These are phyloP conservation scores for Beta corolliflora DNA, from an alignment of 179 eudicot species.

Conservation along the genomic window DNA sequence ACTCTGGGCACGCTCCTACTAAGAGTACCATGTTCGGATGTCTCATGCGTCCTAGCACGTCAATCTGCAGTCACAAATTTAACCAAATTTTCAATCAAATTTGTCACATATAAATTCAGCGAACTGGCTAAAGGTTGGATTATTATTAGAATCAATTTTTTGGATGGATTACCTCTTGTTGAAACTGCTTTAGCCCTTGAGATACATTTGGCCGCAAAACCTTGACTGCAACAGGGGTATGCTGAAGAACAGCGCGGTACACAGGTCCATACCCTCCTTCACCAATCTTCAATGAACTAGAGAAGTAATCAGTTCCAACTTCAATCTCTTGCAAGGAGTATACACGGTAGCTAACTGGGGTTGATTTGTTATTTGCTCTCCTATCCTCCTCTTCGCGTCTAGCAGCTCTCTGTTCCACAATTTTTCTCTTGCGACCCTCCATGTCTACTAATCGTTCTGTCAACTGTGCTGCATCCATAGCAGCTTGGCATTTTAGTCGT, in stretches of 20 bases:
- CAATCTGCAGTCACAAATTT: slow-evolving; percentile 60
- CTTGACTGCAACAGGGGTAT: slow-evolving; percentile 83
- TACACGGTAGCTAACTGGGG: slow-evolving; percentile 35
- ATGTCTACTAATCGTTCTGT: slow-evolving; percentile 56
- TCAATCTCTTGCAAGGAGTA: slow-evolving; percentile 74
- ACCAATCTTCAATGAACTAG: slow-evolving; percentile 61
- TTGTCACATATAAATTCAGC: too few relatives aligned
- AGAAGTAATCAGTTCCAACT: slow-evolving; percentile 59
- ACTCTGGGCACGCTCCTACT: slow-evolving; percentile 82
- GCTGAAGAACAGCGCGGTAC: slow-evolving; percentile 53
- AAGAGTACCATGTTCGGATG: slow-evolving; percentile 91
- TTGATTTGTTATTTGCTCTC: slow-evolving; percentile 33
- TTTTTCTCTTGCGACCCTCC: slow-evolving; percentile 48
- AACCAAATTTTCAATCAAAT: too few relatives aligned
- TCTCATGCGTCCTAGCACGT: slow-evolving; percentile 67
- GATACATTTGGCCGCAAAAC: slow-evolving; percentile 62
- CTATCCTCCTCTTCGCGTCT: slow-evolving; percentile 35
- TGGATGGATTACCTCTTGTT: slow-evolving; percentile 49
- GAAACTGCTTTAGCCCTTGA: slow-evolving; percentile 67
- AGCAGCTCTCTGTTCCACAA: slow-evolving; percentile 45
- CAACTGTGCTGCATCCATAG: slow-evolving; percentile 59
- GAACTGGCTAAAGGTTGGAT: too few relatives aligned
- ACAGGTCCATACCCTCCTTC: slow-evolving; percentile 97
- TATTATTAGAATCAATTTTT: background rate
- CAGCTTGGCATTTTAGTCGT: slow-evolving; percentile 52